Evolutionary conservation across 1,284 basidiomycete genomes (phyloP).

Genomic region (Kalmanozyma brasiliensis): DNA sequence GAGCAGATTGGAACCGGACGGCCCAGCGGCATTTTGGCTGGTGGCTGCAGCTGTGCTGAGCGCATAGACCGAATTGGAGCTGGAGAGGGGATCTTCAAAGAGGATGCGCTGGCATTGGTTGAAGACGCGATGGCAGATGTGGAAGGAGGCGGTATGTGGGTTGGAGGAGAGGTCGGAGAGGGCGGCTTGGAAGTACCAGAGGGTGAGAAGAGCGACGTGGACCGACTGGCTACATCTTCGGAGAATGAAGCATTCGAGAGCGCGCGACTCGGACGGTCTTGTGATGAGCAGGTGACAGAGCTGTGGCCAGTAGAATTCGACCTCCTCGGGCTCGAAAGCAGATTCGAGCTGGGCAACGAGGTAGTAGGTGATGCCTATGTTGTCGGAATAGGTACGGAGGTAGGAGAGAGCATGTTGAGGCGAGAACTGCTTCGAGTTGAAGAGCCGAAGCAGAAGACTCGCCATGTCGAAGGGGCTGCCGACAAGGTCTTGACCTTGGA

Average conservation of each 20-base stretch:
- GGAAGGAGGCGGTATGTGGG: conserved; percentile 80
- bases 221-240: conserved; percentile 63
- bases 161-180: conserved; percentile 66
- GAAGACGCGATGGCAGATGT: conserved; percentile 89
- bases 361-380: conserved; percentile 67
- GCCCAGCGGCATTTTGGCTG: conserved; percentile 16
- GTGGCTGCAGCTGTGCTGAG: conserved; percentile 14
- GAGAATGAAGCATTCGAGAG: conserved; percentile 64
- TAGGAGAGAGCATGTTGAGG: conserved; percentile 67
- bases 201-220: conserved; percentile 64
- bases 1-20: conserved; percentile 33
- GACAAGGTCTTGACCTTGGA: background rate
- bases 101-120: conserved; percentile 96
- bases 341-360: conserved; percentile 61
- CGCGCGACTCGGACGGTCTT: conserved; percentile 58
- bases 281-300: conserved; percentile 66
- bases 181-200: conserved; percentile 66
- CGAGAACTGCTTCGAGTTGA: conserved; percentile 66
- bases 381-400: conserved; percentile 63
- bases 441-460: conserved; percentile 64
- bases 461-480: conserved; percentile 47
- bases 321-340: conserved; percentile 53
- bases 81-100: conserved; percentile 77
- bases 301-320: conserved; percentile 68
- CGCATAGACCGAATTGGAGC: conserved; percentile 31